A percentile compares a stretch with the other conserved stretches of the same genome.
Evolutionary conservation across 1,284 basidiomycete species (phyloP).

Genomic region (Ustilago trichophora): DNA sequence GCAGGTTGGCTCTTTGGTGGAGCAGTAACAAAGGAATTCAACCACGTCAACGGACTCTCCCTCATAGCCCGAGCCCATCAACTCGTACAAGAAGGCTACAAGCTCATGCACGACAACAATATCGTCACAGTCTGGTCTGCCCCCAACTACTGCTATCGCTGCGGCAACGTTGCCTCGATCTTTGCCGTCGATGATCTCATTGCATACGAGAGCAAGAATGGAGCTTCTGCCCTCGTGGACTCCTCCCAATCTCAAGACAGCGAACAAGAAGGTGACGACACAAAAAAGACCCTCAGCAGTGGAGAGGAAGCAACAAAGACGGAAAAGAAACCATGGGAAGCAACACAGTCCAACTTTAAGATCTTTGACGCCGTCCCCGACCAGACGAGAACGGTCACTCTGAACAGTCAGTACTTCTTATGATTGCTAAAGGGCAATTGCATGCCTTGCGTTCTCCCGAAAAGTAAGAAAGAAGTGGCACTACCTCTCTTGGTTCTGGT

Average conservation of each 20-base stretch:
- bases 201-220: slow-evolving; percentile 38
- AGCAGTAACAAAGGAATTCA: slow-evolving; percentile 95
- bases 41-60: slow-evolving; percentile 87
- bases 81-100: slow-evolving; percentile 98
- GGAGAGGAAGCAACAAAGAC: background rate
- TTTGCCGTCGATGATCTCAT: slow-evolving; percentile 77
- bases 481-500: too few species aligned
- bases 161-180: slow-evolving; percentile 96
- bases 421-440: too few species aligned
- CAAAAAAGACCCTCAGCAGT: background rate
- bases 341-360: slow-evolving; percentile 65
- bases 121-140: slow-evolving; percentile 98
- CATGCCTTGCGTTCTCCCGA: too few species aligned
- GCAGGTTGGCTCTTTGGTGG: slow-evolving; percentile 99
- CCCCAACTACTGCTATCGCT: slow-evolving; percentile 97
- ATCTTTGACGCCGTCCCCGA: slow-evolving; percentile 67
- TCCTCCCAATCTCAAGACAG: slow-evolving; percentile 73
- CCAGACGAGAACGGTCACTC: slow-evolving; percentile 34
- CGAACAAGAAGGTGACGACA: slow-evolving; percentile 40
- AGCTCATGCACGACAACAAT: slow-evolving; percentile 91
- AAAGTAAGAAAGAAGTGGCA: background rate
- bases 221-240: slow-evolving; percentile 78
- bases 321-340: slow-evolving; percentile 28
- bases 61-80: slow-evolving; percentile 98
- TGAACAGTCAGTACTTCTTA: slow-evolving; percentile 46